Percentiles rank a stretch among this genome's conserved stretches.
phyloP scores from a whole-genome alignment of 805 yeast species.

The Kazachstania bromeliacearum region DNA sequence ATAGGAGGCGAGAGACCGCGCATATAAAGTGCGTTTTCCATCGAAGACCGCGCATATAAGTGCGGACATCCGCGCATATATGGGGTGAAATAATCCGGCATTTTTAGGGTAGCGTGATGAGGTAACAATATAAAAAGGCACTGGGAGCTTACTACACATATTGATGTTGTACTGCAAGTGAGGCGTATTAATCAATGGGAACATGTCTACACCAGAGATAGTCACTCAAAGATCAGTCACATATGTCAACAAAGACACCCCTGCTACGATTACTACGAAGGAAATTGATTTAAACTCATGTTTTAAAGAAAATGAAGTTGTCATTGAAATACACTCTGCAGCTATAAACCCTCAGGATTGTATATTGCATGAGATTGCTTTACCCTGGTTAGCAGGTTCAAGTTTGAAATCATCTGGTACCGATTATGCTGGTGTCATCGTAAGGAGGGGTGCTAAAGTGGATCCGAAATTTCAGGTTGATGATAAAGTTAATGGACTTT shows the following conservation, averaged over 20 bases:
- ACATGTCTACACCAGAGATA: too few species aligned
- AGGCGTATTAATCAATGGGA: too few species aligned
- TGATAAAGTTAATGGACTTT: slow-evolving; percentile 22
- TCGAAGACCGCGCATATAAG: too few species aligned
- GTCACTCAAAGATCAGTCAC: slow-evolving; percentile 18
- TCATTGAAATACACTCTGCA: slow-evolving; percentile 23
- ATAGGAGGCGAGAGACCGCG: too few species aligned
- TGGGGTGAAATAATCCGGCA: too few species aligned
- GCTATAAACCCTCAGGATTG: slow-evolving; percentile 27
- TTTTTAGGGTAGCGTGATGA: too few species aligned
- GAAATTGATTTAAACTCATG: slow-evolving; percentile 20
- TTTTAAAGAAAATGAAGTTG: slow-evolving; percentile 19
- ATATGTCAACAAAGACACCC: slow-evolving; percentile 13
- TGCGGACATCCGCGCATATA: too few species aligned
- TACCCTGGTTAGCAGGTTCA: slow-evolving; percentile 5
- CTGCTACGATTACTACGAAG: slow-evolving; percentile 10
- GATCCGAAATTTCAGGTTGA: slow-evolving; percentile 14
- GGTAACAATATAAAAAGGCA: too few species aligned
- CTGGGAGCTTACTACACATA: too few species aligned
- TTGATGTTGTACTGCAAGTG: too few species aligned
- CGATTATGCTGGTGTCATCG: slow-evolving; percentile 25
- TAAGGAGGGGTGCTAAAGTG: slow-evolving; percentile 17
- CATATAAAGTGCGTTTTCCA: too few species aligned
- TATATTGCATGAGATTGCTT: slow-evolving; percentile 11
- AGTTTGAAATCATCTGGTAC: slow-evolving; percentile 17